Base-by-base conservation (phyloP, 495 filamentous ascomycete genomes). In the Podospora comata region DNA sequence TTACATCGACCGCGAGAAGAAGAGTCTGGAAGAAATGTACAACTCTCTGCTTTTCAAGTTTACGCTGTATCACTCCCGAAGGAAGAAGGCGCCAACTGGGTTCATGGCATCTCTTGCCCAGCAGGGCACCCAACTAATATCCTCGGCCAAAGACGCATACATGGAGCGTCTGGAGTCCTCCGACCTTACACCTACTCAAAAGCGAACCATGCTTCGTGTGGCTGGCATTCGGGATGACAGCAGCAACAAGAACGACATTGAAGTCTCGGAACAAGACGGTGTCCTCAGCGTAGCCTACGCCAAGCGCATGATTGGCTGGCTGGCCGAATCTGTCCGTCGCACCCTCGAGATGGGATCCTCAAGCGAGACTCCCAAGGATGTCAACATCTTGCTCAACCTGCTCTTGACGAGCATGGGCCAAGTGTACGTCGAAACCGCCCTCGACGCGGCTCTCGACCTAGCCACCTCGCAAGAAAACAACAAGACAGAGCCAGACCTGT, bases 221-320 rank as follows among this genome's bases (percentile, higher is more conserved):
- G 93, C 93, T 66, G 90, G 92, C 15, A 75, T 97, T 18, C 82
- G 83, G 61, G 81, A 84, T 23, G 81, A 79, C 59, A 83, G 79
- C 59, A 80, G 77, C 66, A 83, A 84, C 75, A 85, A 85, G 74
- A 87, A 86, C 64, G 93, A 97, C 53, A 92, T 97, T 72, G 93
- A 94, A 75, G 89, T 97, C 34, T 88, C 89, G 0, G 95, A 98
- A 67, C 87, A 91, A 72, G 93, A 99, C 70, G 96, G 96, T 34
- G 80, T 88, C 66, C 84, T 97, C 4, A 93, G 87, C 68, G 85
- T 97, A 16, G 84, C 89, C n/a, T 91, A 89, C 74, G 90, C 93
- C 26, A 98, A 98, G 78, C 86, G 95, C 61, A 98, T 99, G 93
- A 85, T 99, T 39, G 96, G 91, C 72, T 99, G 96, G 96, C 84